Evolutionary conservation across 2,329 filamentous ascomycete species (phyloP).

Genomic region (Colletotrichum simmondsii): DNA sequence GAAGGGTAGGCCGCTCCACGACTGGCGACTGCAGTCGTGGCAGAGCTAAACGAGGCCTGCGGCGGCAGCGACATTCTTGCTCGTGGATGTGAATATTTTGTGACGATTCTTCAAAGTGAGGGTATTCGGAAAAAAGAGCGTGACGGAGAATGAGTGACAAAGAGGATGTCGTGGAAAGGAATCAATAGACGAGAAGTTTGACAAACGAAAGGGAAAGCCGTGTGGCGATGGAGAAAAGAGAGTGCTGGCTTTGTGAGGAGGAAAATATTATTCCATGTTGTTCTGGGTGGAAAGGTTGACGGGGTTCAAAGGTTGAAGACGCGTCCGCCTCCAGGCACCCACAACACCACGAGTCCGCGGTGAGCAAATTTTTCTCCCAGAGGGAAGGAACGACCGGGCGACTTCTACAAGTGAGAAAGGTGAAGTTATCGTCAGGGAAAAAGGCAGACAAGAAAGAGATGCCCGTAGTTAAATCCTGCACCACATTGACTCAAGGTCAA

Average conservation of each 20-base stretch:
- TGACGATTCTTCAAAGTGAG: neutral
- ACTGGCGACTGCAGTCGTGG: slow-evolving; percentile 17
- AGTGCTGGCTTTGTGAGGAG: neutral
- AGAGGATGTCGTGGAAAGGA: neutral
- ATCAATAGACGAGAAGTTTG: too few species aligned
- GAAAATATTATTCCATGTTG: neutral
- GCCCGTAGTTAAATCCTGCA: neutral
- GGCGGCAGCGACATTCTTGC: slow-evolving; percentile 7
- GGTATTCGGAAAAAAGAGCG: neutral
- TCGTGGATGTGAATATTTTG: neutral
- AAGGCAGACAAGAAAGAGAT: neutral
- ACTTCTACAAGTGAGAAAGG: neutral
- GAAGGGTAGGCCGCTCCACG: slow-evolving; percentile 8
- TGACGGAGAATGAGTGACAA: neutral
- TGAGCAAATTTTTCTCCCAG: neutral
- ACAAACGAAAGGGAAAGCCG: neutral
- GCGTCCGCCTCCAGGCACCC: neutral
- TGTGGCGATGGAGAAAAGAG: neutral
- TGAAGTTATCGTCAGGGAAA: slow-evolving; percentile 1
- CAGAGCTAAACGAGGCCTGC: slow-evolving; percentile 24
- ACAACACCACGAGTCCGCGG: neutral
- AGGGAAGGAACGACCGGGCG: neutral
- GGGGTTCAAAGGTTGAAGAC: neutral
- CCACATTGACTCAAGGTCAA: neutral
- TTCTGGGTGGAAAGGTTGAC: neutral